Base-by-base conservation (phyloP, 2,329 filamentous ascomycete genomes). In the Aspergillus aculeatinus region DNA sequence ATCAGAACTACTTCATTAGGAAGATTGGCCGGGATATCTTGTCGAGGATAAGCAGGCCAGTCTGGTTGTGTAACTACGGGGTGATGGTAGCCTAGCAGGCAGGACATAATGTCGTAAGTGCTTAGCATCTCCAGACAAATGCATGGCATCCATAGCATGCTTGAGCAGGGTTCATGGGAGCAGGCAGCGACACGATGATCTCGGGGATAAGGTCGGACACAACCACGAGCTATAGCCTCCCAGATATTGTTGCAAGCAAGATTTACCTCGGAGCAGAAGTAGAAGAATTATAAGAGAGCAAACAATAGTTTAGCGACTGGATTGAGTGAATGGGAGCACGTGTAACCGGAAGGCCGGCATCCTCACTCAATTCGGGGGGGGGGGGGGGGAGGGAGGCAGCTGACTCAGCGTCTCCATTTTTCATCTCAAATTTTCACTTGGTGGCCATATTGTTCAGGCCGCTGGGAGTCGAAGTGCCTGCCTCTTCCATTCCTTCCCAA, bases 401-500 rank as follows among this genome's bases (percentile, higher is more conserved):
- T 16, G 50, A 52, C 50, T 52, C 25, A 31, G 48, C 48, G 5
- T 21, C 23, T 10, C 25, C 19, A 11, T 29, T 33, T 49, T 56
- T 23, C 19, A 35, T 2, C 27, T 35, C 23, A 23, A 54, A 9
- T 21, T 44, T 23, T 31, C 23, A 35, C 19, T n/a, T 39, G 19
- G 10, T 35, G 12, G 25, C 50, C 50, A 23, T 12, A 52, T 29
- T 39, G 14, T 29, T 52, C 27, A 52, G 50, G 53, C 52, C n/a
- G 53, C 52, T 12, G 9, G 27, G 27, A 29, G 9, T 2, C 27
- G 9, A 29, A 29, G 27, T 29, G 27, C 27, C 27, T 29, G 9
- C 27, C 27, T 29, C 16, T n/a, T 55, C 11, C 39, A 29, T 49
- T 14, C 52, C 60, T 55, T n/a, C 48, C 48, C 21, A 49, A 51